A percentile compares a stretch with the other conserved stretches of the same genome.
These are phyloP conservation scores for Phytophthora hybrid DNA, from an alignment of 352 stramenopile species.

Conservation along the genomic window DNA sequence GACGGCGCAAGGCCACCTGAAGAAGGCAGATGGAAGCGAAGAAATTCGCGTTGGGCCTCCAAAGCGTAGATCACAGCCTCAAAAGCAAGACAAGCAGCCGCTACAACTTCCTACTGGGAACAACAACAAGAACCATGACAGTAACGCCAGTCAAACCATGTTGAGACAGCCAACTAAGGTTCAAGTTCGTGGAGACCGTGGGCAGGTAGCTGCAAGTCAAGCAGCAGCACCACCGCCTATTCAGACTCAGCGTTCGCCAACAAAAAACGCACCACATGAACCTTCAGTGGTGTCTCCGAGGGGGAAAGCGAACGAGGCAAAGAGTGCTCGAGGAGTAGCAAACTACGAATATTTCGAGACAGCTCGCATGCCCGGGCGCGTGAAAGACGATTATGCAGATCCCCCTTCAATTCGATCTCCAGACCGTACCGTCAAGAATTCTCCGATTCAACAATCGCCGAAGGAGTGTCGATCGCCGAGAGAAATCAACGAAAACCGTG, in stretches of 20 bases:
- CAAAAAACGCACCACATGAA: conserved; percentile 6
- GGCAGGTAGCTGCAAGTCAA: conserved; percentile 1
- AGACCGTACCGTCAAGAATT: conserved; percentile 14
- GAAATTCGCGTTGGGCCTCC: conserved; percentile 79
- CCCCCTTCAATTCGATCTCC: conserved; percentile 18
- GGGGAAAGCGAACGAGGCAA: conserved; percentile 24
- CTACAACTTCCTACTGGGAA: conserved; percentile 17
- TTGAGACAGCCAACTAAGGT: conserved; percentile 31
- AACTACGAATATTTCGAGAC: conserved; percentile 33
- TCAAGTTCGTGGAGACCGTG: conserved; percentile 18
- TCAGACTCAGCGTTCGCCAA: conserved; percentile 24
- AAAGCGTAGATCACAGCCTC: conserved; percentile 52
- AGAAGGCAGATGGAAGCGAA: conserved; percentile 81
- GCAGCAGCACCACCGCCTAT: conserved; percentile 14
- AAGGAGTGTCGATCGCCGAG: conserved; percentile 56
- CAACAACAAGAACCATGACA: conserved; percentile 32
- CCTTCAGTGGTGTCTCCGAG: conserved; percentile 21
- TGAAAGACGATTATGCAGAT: conserved; percentile 48
- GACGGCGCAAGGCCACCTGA: conserved; percentile 79
- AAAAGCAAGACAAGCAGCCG: conserved; percentile 19
- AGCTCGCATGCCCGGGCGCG: conserved; percentile 37
- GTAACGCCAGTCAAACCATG: conserved; percentile 21
- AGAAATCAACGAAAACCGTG: conserved; percentile 69
- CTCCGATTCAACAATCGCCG: conserved; percentile 3
- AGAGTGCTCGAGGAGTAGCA: conserved; percentile 19